Conservation (phyloP, 2,329 filamentous ascomycete species). For the Rosellinia necatrix region DNA sequence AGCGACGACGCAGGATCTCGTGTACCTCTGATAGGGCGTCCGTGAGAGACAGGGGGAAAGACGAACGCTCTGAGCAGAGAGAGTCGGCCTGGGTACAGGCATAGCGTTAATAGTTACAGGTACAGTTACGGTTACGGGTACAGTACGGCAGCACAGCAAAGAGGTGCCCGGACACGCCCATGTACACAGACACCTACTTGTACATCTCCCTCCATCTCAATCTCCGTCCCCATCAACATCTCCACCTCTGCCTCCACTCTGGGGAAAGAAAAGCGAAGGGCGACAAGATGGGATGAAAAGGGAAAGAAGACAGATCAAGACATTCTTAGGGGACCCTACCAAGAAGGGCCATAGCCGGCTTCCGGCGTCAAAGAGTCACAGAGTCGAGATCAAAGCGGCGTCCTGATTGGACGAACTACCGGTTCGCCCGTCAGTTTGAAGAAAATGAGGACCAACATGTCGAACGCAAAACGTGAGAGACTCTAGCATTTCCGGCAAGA, state of each 20-base stretch:
- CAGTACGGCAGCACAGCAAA: no score
- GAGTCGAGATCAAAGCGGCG: constrained; percentile 23
- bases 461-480: constrained; percentile 39
- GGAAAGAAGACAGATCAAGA: not conserved
- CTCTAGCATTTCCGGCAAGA: constrained; percentile 6
- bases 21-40: constrained; percentile 11
- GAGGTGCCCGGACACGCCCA: no score
- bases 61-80: not conserved
- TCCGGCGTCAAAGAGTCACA: constrained; percentile 32
- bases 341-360: constrained; percentile 30
- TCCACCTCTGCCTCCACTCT: constrained; percentile 6
- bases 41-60: constrained; percentile 3
- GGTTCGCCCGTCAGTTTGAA: constrained; percentile 29
- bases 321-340: constrained; percentile 25
- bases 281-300: not conserved
- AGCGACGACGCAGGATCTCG: constrained; percentile 23
- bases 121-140: no score
- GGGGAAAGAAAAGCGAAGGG: not conserved
- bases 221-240: constrained; percentile 6
- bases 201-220: constrained; percentile 9
- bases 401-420: constrained; percentile 32
- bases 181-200: no score
- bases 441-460: constrained; percentile 37
- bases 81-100: not conserved
- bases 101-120: no score